These are phyloP conservation scores for Lichtheimia hyalospora DNA, from an alignment of 371 early-diverging fungal genomes.

Conservation along the genomic window DNA sequence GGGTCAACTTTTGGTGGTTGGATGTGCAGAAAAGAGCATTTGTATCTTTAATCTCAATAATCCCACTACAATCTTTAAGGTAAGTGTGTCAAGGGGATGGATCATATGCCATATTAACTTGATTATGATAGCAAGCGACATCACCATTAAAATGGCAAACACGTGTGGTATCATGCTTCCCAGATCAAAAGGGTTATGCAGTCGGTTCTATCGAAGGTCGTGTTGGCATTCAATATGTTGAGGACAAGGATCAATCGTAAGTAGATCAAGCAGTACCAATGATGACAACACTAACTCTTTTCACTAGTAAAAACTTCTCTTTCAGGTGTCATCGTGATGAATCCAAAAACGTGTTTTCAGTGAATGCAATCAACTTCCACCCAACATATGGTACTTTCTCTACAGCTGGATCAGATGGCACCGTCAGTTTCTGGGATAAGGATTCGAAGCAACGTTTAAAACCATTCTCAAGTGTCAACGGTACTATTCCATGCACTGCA, in stretches of 20 bases:
- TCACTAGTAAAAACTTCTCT: constrained; percentile 73
- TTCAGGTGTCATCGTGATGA: constrained; percentile 95
- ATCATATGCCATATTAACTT: constrained; percentile 38
- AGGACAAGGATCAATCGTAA: constrained; percentile 79
- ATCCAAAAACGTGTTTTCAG: constrained; percentile 71
- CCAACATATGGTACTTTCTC: constrained; percentile 88
- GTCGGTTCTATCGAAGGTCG: constrained; percentile 93
- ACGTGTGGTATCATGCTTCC: constrained; percentile 76
- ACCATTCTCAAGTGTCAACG: constrained; percentile 55
- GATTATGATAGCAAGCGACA: constrained; percentile 41
- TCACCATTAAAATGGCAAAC: constrained; percentile 92
- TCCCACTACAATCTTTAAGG: constrained; percentile 69
- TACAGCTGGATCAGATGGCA: constrained; percentile 93
- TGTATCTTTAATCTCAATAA: constrained; percentile 71
- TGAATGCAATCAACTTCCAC: constrained; percentile 86
- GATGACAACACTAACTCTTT: too few species aligned
- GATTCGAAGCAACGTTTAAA: constrained; percentile 88
- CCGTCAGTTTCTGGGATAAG: constrained; percentile 94
- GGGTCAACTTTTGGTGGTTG: constrained; percentile 74
- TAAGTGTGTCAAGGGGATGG: constrained; percentile 28
- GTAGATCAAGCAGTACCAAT: constrained; percentile 10
- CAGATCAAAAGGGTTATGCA: constrained; percentile 82
- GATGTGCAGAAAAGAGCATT: constrained; percentile 77
- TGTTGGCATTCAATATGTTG: constrained; percentile 89
- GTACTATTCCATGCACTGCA: constrained; percentile 75